These are phyloP conservation scores for Candida maesae DNA, from an alignment of 805 yeast genomes.

Conservation along the genomic window DNA sequence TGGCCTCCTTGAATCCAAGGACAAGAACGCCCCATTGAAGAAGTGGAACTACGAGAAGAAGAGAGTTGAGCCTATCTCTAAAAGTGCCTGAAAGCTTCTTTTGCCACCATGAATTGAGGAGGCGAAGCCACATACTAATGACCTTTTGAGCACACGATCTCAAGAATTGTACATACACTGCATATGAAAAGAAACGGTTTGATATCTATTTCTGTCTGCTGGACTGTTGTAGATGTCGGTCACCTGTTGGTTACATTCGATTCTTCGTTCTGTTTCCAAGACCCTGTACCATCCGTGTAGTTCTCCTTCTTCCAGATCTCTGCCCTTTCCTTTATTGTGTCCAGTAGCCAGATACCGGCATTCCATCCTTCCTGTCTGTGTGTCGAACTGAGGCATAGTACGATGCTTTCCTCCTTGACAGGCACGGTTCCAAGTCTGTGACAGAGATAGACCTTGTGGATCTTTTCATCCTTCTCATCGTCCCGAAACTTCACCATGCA, in stretches of 20 bases:
- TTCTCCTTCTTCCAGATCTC: slow-evolving; percentile 52
- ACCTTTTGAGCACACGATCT: too few species aligned
- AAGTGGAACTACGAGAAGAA: slow-evolving; percentile 59
- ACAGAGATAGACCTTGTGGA: slow-evolving; percentile 37
- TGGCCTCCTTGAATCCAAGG: slow-evolving; percentile 39
- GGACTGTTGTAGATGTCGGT: too few species aligned
- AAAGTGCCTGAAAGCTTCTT: too few species aligned
- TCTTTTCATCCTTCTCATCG: slow-evolving; percentile 15
- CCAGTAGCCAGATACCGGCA: slow-evolving; percentile 42
- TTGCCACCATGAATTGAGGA: too few species aligned
- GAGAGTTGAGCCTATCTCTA: slow-evolving; percentile 46
- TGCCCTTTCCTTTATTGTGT: slow-evolving; percentile 38
- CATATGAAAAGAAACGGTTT: too few species aligned
- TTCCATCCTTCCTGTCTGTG: slow-evolving; percentile 48
- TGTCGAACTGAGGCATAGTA: slow-evolving; percentile 40
- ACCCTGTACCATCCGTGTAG: slow-evolving; percentile 36
- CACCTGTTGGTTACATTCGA: slow-evolving; percentile 12
- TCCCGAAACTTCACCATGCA: slow-evolving; percentile 29
- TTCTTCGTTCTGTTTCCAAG: slow-evolving; percentile 43
- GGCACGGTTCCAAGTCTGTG: slow-evolving; percentile 49
- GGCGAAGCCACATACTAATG: too few species aligned
- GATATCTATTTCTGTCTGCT: too few species aligned
- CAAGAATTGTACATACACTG: background rate
- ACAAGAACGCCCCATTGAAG: slow-evolving; percentile 48
- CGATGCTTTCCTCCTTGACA: slow-evolving; percentile 42